Evolutionary conservation across 2,329 filamentous ascomycete species (phyloP), one percentile per base, ranked within the genome.

Genomic region (Pyrenochaeta sp.): DNA sequence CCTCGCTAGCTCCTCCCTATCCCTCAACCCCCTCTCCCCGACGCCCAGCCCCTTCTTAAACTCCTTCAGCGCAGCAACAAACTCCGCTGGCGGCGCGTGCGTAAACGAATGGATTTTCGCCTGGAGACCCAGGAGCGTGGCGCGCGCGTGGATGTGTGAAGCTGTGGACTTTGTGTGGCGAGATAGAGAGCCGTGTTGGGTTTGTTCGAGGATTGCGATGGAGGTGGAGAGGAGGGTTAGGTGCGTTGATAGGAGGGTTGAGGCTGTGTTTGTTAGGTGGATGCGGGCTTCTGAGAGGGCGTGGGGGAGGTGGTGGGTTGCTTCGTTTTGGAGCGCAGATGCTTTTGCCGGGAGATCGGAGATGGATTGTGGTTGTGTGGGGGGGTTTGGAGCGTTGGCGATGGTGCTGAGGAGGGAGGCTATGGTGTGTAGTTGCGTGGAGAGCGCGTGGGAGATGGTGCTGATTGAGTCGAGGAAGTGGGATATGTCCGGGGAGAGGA

Each of bases 181-280:
- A 1, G 80, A 70, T 0, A 83, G 66, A 3, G 76, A 71, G 48
- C 82, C 82, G 61, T 83, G 80, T 36, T 82, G 77, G 0, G 77
- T 81, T 59, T 82, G 81, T 64, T 84, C 82, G 7, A 83, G 74
- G 34, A 78, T 74, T 15, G 72, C 73, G 48, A 84, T 79, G 39
- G 69, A 66, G n/a, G 71, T 66, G 42, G 77, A 72, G 10, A 81
- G 71, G 19, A 79, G 61, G 22, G 70, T 45, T 28, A 76, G 74
- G 60, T 82, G 78, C 0, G 74, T 62, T 3, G 60, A 49, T 6
- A 82, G 76, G 1, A 81, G 64, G 0, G 65, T 42, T 1, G 71
- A 66, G 2, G 72, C 57, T 5, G 74, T 70, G 19, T 78, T 72
- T 2, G 78, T 72, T 5, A 81, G 67, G 4, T 69, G 46, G 0